Conservation (phyloP, 2,329 filamentous ascomycete genomes). For the Colletotrichum lini region DNA sequence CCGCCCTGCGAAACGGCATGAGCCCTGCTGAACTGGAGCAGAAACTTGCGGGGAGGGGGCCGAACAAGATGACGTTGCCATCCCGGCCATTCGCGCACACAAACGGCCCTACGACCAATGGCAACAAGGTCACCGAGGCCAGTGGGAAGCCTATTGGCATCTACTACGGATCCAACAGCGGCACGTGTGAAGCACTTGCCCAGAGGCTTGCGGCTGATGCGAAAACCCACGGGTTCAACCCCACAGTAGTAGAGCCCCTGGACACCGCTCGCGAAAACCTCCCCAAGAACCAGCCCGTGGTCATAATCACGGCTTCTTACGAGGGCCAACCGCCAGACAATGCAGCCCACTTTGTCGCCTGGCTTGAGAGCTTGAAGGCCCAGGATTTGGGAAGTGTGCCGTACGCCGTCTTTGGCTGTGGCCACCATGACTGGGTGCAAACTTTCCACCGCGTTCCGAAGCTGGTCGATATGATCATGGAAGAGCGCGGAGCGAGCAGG, state of each 20-base stretch:
- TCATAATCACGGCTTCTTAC: constrained; percentile 77
- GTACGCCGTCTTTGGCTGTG: constrained; percentile 80
- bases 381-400: constrained; percentile 67
- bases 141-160: constrained; percentile 65
- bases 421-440: constrained; percentile 66
- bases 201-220: constrained; percentile 72
- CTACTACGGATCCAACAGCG: constrained; percentile 78
- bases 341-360: constrained; percentile 74
- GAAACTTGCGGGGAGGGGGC: constrained; percentile 54
- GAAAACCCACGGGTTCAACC: constrained; percentile 66
- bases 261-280: constrained; percentile 71
- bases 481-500: constrained; percentile 51
- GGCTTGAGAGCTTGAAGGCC: constrained; percentile 66
- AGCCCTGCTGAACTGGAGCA: constrained; percentile 60
- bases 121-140: constrained; percentile 21
- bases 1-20: constrained; percentile 62
- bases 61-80: constrained; percentile 19
- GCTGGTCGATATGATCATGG: constrained; percentile 69
- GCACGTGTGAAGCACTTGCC: constrained; percentile 78
- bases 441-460: constrained; percentile 80
- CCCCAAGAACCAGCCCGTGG: constrained; percentile 68
- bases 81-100: constrained; percentile 8
- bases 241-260: constrained; percentile 64
- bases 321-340: constrained; percentile 81
- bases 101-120: constrained; percentile 25